Evolutionary conservation across 2,329 filamentous ascomycete genomes (phyloP).

Genomic region (Colletotrichum noveboracense): DNA sequence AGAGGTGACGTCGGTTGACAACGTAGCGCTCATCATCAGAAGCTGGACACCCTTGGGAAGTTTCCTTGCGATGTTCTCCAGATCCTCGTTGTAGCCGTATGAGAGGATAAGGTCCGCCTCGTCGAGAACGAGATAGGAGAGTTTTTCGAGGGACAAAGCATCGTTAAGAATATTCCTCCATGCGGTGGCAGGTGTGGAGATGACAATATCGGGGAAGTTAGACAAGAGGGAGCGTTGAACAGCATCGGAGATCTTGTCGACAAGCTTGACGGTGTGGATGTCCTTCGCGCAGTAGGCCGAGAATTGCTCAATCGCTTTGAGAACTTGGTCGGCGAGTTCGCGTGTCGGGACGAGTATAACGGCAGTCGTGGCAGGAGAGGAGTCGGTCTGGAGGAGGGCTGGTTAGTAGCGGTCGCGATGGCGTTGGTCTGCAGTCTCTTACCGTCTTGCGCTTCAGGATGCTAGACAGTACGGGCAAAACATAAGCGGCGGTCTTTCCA

Average conservation of each 20-base stretch:
- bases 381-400: slow-evolving; percentile 45
- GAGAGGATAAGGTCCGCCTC: slow-evolving; percentile 93
- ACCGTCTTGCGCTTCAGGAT: slow-evolving; percentile 81
- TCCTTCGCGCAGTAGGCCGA: slow-evolving; percentile 85
- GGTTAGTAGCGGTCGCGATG: slow-evolving; percentile 6
- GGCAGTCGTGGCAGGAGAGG: slow-evolving; percentile 66
- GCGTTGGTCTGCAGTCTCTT: background rate
- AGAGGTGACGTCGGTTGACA: slow-evolving; percentile 85
- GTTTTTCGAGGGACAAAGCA: slow-evolving; percentile 70
- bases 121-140: slow-evolving; percentile 85
- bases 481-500: slow-evolving; percentile 96
- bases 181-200: slow-evolving; percentile 88
- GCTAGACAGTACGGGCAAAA: slow-evolving; percentile 85
- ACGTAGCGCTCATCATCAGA: slow-evolving; percentile 90
- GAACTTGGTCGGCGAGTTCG: slow-evolving; percentile 92
- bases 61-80: slow-evolving; percentile 77
- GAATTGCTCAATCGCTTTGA: slow-evolving; percentile 77
- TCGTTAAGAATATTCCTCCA: slow-evolving; percentile 78
- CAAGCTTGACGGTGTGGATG: slow-evolving; percentile 82
- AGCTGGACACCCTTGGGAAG: slow-evolving; percentile 89
- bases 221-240: slow-evolving; percentile 88
- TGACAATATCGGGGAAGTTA: slow-evolving; percentile 85
- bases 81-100: slow-evolving; percentile 92
- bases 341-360: slow-evolving; percentile 93
- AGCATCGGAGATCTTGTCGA: slow-evolving; percentile 86